Base-by-base conservation (phyloP, 2,329 filamentous ascomycete species). In the Teratosphaeria nubilosa region DNA sequence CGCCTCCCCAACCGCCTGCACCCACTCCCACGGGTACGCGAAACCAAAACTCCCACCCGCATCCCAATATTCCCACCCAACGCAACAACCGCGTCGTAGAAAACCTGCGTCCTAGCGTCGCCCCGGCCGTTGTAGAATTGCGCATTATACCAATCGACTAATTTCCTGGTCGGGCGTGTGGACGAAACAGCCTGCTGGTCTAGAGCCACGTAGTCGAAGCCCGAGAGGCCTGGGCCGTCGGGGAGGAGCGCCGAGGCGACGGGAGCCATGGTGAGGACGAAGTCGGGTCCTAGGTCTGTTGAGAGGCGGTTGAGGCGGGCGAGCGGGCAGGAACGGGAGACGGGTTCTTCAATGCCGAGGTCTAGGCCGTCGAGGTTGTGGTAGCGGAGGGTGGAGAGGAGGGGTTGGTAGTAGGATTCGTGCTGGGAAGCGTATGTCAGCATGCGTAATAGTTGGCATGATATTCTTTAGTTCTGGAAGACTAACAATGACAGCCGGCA, bases 91-190 rank as follows among this genome's bases (percentile, higher is more conserved):
- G 58, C 57, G 22, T 69, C 62, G 63, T 68, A 69, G 56, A 63
- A 62, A 2, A 54, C 60, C 0, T 66, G 57, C 5, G 60, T 60
- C 31, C 62, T 63, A 9, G 64, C 62, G 48, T 69, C 64, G 37
- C 68, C 68, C 64, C 65, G 69, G 52, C 67, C 66, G 24, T 66
- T 65, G 59, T 69, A 69, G 59, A 68, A 69, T 53, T 69, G 68
- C 1, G 60, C 64, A 53, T 69, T 69, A 53, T 63, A 69, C 67
- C 66, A 69, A 20, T 65, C 64, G 16, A 69, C 64, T 1, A 68
- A 54, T 51, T 66, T 67, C 50, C 68, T 65, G 32, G 68, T 64
- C 1, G 66, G 64, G 22, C 64, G 63, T 53, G 56, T 41, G 3
- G 62, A 51, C 5, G 61, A 59, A 0, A 59, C 63, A 1, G 67